A percentile compares a stretch with the other conserved stretches of the same genome.
phyloP scores from a whole-genome alignment of 2,329 filamentous ascomycete genomes.

The Thielaviopsis ethacetica region DNA sequence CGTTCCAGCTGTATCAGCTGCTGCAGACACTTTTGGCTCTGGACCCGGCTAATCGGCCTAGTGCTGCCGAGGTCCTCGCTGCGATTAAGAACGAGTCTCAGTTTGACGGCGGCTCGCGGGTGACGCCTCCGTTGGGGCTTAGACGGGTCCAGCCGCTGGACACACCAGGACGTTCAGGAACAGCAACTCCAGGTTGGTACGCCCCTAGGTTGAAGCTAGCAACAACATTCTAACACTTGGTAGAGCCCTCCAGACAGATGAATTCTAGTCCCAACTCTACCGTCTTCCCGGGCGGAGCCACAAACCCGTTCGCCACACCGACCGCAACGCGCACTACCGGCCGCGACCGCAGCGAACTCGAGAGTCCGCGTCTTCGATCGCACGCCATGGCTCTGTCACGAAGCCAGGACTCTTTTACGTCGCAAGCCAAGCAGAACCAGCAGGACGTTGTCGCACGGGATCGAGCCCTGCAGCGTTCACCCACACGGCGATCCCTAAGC shows the following conservation, averaged over 20 bases:
- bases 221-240: background rate
- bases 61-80: slow-evolving; percentile 67
- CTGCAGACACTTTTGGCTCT: slow-evolving; percentile 67
- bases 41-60: slow-evolving; percentile 60
- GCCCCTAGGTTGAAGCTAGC: slow-evolving; percentile 3
- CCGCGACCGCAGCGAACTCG: slow-evolving; percentile 16
- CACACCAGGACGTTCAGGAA: background rate
- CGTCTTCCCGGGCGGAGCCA: background rate
- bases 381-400: background rate
- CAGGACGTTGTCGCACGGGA: background rate
- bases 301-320: background rate
- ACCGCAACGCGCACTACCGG: background rate
- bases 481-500: slow-evolving; percentile 5
- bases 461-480: slow-evolving; percentile 12
- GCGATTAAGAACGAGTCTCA: slow-evolving; percentile 55
- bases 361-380: slow-evolving; percentile 15
- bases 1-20: slow-evolving; percentile 69
- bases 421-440: slow-evolving; percentile 8
- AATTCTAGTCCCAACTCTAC: background rate
- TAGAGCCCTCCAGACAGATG: background rate
- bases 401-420: background rate
- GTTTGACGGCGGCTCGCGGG: slow-evolving; percentile 21
- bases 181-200: slow-evolving; percentile 1
- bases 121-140: background rate
- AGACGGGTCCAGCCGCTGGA: slow-evolving; percentile 8